Evolutionary conservation across 2,329 filamentous ascomycete genomes (phyloP).

Genomic region (Paecilomyces sp.): DNA sequence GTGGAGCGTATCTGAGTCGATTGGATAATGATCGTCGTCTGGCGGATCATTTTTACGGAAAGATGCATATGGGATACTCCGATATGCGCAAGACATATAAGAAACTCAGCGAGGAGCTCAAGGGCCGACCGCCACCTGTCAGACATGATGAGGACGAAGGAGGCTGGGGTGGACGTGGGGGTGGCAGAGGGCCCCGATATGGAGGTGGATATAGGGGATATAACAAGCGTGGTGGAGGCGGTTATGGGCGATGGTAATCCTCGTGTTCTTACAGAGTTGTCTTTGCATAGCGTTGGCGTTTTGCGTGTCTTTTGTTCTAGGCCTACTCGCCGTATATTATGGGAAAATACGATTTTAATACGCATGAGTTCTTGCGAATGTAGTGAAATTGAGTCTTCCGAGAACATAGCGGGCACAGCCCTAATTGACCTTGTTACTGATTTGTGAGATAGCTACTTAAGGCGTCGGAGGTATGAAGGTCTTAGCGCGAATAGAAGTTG

Average conservation of each 20-base stretch:
- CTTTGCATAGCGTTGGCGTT: constrained; percentile 40
- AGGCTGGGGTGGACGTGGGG: constrained; percentile 45
- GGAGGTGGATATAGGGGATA: constrained; percentile 39
- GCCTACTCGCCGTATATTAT: background rate
- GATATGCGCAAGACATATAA: constrained; percentile 96
- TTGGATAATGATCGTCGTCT: constrained; percentile 90
- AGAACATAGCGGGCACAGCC: background rate
- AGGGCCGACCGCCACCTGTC: constrained; percentile 58
- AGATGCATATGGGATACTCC: constrained; percentile 98
- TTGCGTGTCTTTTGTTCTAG: constrained; percentile 6
- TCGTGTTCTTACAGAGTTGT: background rate
- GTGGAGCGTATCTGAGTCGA: constrained; percentile 84
- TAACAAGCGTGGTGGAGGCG: constrained; percentile 32
- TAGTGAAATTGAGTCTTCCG: background rate
- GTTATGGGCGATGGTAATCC: constrained; percentile 34
- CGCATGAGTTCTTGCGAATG: background rate
- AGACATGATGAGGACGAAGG: constrained; percentile 50
- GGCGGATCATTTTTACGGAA: constrained; percentile 97
- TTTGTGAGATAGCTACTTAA: no score
- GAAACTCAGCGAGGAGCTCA: constrained; percentile 77
- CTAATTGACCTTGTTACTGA: background rate
- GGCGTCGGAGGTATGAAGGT: background rate
- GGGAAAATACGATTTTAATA: background rate
- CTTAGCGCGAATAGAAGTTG: background rate
- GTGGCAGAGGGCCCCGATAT: constrained; percentile 36